Conservation (phyloP, 345 rosid species). For the Euphorbia lathyris region DNA sequence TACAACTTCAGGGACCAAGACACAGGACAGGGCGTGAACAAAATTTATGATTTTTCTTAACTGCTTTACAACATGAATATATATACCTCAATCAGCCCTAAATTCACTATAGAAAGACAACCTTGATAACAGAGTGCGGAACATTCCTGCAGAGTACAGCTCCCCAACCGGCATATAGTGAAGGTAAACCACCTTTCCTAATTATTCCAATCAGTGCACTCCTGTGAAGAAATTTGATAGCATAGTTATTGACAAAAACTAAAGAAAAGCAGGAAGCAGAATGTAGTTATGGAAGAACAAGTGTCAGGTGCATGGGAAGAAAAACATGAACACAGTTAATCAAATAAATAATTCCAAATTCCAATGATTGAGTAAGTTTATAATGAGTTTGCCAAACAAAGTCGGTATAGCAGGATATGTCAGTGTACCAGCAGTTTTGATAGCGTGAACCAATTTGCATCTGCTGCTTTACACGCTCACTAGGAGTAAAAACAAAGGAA, state of each 20-base stretch:
- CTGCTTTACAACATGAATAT: neutral
- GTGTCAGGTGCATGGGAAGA: constrained; percentile 13
- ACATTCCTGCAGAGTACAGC: constrained; percentile 94
- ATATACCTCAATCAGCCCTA: neutral
- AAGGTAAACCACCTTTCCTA: constrained; percentile 71
- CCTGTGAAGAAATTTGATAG: constrained; percentile 39
- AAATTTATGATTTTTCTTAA: neutral
- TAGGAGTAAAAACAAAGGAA: constrained; percentile 85
- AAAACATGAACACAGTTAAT: neutral
- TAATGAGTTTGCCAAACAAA: neutral
- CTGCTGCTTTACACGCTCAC: constrained; percentile 91
- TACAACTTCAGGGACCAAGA: neutral
- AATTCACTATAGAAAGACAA: constrained; percentile 19
- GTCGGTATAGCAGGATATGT: constrained; percentile 5
- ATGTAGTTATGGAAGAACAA: neutral
- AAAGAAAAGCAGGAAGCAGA: neutral
- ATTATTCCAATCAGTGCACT: constrained; percentile 67
- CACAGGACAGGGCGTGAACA: neutral
- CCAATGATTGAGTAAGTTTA: neutral
- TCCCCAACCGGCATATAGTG: constrained; percentile 89
- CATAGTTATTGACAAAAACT: neutral
- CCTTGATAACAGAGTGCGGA: constrained; percentile 95
- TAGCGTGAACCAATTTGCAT: constrained; percentile 92
- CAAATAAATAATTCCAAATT: neutral
- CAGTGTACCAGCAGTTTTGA: constrained; percentile 70